phyloP scores from a whole-genome alignment of 2,329 filamentous ascomycete genomes.

The Sarocladiaceae sp. region DNA sequence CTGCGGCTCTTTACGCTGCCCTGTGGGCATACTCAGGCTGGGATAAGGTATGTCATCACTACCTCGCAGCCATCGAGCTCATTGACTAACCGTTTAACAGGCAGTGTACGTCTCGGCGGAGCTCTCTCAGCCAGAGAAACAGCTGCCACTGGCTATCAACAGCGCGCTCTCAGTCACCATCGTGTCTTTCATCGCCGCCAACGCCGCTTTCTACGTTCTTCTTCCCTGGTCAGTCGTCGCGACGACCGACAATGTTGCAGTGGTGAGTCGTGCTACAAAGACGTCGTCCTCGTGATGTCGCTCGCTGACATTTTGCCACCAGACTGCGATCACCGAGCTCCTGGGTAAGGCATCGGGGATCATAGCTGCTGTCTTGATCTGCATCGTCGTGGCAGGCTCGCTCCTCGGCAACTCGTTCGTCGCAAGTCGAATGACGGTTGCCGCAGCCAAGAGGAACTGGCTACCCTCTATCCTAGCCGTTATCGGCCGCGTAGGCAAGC shows the following conservation, averaged over 20 bases:
- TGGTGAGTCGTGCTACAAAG: constrained; percentile 36
- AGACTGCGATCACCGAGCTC: constrained; percentile 50
- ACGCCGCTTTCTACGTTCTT: constrained; percentile 56
- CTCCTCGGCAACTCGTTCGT: constrained; percentile 58
- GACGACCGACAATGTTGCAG: constrained; percentile 55
- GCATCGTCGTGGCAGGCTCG: constrained; percentile 55
- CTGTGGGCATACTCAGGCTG: constrained; percentile 61
- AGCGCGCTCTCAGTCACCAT: constrained; percentile 50
- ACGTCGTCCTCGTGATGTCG: not conserved
- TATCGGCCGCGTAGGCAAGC: constrained; percentile 35
- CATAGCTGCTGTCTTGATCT: constrained; percentile 49
- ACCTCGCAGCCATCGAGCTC: not conserved
- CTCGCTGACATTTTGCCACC: not conserved
- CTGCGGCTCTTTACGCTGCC: constrained; percentile 54
- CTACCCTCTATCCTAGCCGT: constrained; percentile 38
- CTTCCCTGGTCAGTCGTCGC: constrained; percentile 54
- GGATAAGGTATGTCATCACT: constrained; percentile 48
- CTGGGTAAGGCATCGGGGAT: constrained; percentile 48
- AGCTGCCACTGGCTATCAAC: constrained; percentile 56
- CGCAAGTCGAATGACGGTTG: constrained; percentile 53
- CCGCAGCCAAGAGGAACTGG: constrained; percentile 48
- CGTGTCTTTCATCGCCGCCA: constrained; percentile 52
- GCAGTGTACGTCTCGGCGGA: constrained; percentile 51
- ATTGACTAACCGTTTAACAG: constrained; percentile 19
- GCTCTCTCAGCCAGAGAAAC: constrained; percentile 41